These are phyloP conservation scores for Russula emetica DNA, from an alignment of 768 basidiomycete species.

Conservation along the genomic window DNA sequence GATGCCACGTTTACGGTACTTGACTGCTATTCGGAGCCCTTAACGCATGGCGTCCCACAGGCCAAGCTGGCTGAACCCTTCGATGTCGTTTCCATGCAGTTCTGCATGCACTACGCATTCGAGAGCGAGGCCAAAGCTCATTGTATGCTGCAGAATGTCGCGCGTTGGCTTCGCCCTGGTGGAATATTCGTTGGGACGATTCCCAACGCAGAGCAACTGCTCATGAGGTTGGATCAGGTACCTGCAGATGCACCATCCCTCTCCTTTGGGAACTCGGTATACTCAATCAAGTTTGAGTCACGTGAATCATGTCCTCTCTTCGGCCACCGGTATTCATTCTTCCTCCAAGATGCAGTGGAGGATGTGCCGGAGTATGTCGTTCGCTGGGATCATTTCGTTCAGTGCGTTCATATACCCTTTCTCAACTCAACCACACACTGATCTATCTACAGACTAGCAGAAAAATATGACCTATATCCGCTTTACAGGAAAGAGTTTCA, in stretches of 20 bases:
- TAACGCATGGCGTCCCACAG: constrained; percentile 65
- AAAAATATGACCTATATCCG: constrained; percentile 69
- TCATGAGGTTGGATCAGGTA: constrained; percentile 67
- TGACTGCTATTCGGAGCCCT: constrained; percentile 79
- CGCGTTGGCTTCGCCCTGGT: constrained; percentile 69
- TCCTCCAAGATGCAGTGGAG: constrained; percentile 90
- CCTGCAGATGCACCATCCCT: constrained; percentile 64
- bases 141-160: constrained; percentile 91
- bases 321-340: constrained; percentile 94
- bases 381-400: constrained; percentile 88
- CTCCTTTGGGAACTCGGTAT: constrained; percentile 87
- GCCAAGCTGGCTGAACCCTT: constrained; percentile 63
- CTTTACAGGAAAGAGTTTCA: constrained; percentile 88
- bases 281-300: constrained; percentile 81
- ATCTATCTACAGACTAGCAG: constrained; percentile 58
- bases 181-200: constrained; percentile 98
- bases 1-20: constrained; percentile 77
- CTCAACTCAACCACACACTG: not conserved
- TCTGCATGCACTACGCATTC: constrained; percentile 99
- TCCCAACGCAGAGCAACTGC: constrained; percentile 77
- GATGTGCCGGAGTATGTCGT: constrained; percentile 97
- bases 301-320: constrained; percentile 59
- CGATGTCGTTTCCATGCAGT: constrained; percentile 97
- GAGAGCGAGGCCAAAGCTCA: constrained; percentile 83
- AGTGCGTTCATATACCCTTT: constrained; percentile 44